Conservation (phyloP, 1,284 basidiomycete genomes). For the Malassezia dermatis region DNA sequence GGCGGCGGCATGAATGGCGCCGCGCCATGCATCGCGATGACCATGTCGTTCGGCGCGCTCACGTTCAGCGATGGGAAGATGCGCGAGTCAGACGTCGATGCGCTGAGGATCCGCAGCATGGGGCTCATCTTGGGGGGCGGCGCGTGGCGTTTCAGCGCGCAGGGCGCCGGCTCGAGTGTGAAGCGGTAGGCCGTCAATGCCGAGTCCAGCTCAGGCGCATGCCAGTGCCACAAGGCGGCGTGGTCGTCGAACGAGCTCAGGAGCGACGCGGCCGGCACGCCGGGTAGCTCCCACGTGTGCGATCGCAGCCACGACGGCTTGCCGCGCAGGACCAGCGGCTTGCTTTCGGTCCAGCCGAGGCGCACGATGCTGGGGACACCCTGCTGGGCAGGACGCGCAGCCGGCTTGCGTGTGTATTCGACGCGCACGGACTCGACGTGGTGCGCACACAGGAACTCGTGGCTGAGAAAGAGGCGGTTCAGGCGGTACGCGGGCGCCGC, state of each 20-base stretch:
- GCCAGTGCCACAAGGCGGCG: conserved; percentile 20
- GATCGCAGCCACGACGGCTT: conserved; percentile 1
- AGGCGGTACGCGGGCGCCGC: conserved; percentile 23
- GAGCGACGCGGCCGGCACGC: neutral
- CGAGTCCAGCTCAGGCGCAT: conserved; percentile 21
- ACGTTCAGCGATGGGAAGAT: conserved; percentile 27
- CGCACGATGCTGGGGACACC: conserved; percentile 22
- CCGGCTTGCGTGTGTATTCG: conserved; percentile 16
- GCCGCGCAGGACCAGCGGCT: conserved; percentile 1
- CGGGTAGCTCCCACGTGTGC: conserved; percentile 6
- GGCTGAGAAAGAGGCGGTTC: conserved; percentile 23
- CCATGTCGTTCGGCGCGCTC: conserved; percentile 13
- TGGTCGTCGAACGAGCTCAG: conserved; percentile 5
- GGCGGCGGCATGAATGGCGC: conserved; percentile 39
- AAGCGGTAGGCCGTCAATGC: conserved; percentile 27
- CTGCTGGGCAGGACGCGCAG: neutral
- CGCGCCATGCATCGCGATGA: conserved; percentile 30
- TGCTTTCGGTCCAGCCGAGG: conserved; percentile 22
- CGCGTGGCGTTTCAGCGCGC: conserved; percentile 12
- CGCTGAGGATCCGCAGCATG: conserved; percentile 26
- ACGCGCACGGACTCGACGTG: conserved; percentile 25
- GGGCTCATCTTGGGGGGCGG: conserved; percentile 21
- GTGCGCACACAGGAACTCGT: conserved; percentile 18
- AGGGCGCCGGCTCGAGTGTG: conserved; percentile 21
- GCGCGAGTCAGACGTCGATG: conserved; percentile 29